Percentiles rank a stretch among this genome's conserved stretches.
phyloP scores from a whole-genome alignment of 176 grass and related monocot genomes.

The Juncus inflexus region DNA sequence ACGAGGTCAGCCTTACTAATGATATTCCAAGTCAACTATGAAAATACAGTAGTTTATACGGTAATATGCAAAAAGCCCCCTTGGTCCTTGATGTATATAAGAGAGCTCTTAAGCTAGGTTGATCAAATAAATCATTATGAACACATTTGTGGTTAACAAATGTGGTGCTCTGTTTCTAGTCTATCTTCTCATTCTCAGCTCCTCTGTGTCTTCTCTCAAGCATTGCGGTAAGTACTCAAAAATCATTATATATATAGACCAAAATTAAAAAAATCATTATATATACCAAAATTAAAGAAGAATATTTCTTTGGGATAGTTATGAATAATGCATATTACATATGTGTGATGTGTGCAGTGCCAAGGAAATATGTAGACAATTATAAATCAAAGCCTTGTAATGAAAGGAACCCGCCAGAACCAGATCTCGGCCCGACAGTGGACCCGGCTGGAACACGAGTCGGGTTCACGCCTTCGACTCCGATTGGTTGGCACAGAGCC shows the following conservation, averaged over 20 bases:
- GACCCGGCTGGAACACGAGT: too few species aligned
- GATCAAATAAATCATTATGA: background rate
- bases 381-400: too few species aligned
- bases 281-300: too few species aligned
- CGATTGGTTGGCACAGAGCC: too few species aligned
- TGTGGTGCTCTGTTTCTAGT: background rate
- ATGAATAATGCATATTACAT: background rate
- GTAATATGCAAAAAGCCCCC: background rate
- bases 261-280: too few species aligned
- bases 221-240: background rate
- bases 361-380: too few species aligned
- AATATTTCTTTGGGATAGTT: background rate
- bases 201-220: background rate
- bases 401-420: too few species aligned
- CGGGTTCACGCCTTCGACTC: too few species aligned
- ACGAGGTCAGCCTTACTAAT: background rate
- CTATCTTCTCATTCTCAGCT: conserved; percentile 5
- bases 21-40: background rate
- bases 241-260: too few species aligned
- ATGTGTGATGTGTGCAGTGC: background rate
- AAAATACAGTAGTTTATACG: background rate
- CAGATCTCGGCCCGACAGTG: too few species aligned
- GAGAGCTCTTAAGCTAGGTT: background rate
- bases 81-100: background rate
- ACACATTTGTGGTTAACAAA: background rate